Conservation (phyloP, 805 yeast species). For the Candida koratica region DNA sequence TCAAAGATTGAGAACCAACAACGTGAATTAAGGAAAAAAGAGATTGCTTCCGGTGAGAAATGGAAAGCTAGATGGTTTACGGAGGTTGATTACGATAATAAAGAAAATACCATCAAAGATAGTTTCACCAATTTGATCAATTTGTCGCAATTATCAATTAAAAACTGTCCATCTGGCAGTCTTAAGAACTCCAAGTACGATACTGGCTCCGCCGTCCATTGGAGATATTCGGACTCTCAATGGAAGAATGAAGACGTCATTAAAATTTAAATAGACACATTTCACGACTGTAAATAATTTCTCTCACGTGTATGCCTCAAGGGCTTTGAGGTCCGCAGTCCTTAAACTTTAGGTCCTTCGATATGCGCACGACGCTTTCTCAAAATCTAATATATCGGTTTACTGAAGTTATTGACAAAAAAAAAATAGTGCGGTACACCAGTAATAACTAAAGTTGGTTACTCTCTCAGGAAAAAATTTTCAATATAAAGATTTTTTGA, state of each 20-base stretch:
- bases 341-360: background rate
- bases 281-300: no score
- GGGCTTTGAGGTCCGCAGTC: background rate
- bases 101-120: constrained; percentile 20
- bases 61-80: constrained; percentile 89
- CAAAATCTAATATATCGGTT: background rate
- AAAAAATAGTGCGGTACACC: constrained; percentile 2
- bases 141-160: constrained; percentile 53
- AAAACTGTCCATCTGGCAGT: constrained; percentile 68
- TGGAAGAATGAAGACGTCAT: constrained; percentile 58
- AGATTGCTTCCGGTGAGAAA: constrained; percentile 53
- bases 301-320: background rate
- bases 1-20: constrained; percentile 77
- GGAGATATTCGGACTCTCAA: constrained; percentile 60
- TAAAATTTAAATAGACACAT: constrained; percentile 2
- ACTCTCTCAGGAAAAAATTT: constrained; percentile 4
- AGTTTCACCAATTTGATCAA: constrained; percentile 34
- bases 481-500: constrained; percentile 11
- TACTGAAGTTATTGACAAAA: background rate
- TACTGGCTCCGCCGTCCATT: constrained; percentile 50
- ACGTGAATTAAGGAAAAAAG: constrained; percentile 75
- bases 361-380: constrained; percentile 1
- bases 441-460: constrained; percentile 5
- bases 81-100: constrained; percentile 25
- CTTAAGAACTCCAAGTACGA: constrained; percentile 53